These are phyloP conservation scores for Hypoxylon sp. DNA, from an alignment of 2,329 filamentous ascomycete species.

Conservation along the genomic window DNA sequence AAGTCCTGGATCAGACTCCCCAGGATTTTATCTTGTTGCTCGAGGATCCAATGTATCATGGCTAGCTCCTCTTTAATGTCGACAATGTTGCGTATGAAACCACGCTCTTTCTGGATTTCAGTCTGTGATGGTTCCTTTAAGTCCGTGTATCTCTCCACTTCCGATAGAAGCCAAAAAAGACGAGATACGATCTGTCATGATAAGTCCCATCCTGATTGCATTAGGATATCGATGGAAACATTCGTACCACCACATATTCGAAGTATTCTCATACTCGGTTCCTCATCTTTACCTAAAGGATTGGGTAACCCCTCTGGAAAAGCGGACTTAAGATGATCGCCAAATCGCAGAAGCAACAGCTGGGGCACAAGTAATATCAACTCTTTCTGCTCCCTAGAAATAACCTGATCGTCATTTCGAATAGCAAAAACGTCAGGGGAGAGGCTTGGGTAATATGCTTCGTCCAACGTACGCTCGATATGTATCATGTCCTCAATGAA, in stretches of 20 bases:
- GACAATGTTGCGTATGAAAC: slow-evolving; percentile 20
- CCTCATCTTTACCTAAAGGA: too few relatives aligned
- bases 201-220: not conserved
- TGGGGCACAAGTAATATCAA: slow-evolving; percentile 18
- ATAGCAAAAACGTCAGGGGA: not conserved
- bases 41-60: slow-evolving; percentile 22
- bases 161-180: not conserved
- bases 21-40: slow-evolving; percentile 21
- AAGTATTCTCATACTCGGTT: too few relatives aligned
- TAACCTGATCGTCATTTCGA: slow-evolving; percentile 20
- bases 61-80: slow-evolving; percentile 29
- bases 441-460: slow-evolving; percentile 28
- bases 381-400: slow-evolving; percentile 10
- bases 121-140: not conserved
- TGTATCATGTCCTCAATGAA: slow-evolving; percentile 5
- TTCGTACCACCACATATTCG: too few relatives aligned
- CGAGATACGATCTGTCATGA: not conserved
- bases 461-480: slow-evolving; percentile 26
- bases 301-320: not conserved
- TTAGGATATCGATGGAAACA: not conserved
- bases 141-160: slow-evolving; percentile 4
- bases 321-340: not conserved
- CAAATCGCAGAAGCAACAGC: slow-evolving; percentile 23
- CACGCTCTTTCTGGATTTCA: slow-evolving; percentile 12
- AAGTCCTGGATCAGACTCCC: slow-evolving; percentile 9